Conservation (phyloP, 371 early-diverging fungal species). For the Sporodiniella umbellata region DNA sequence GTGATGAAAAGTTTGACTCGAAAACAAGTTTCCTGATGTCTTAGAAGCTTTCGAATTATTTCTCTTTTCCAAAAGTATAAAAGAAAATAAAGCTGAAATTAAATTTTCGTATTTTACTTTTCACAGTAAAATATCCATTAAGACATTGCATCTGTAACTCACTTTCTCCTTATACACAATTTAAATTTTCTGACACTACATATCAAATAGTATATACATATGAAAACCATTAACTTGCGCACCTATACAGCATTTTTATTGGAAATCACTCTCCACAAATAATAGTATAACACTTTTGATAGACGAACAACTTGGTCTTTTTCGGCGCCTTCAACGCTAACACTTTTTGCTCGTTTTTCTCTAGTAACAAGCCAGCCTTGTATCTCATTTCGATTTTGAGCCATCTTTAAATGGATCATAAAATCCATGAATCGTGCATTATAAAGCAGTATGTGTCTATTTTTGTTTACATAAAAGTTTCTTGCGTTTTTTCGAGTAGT, state of each 20-base stretch:
- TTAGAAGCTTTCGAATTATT: no score
- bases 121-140: no score
- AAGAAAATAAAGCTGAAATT: no score
- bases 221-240: no score
- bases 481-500: conserved; percentile 21
- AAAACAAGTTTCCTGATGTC: no score
- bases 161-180: no score
- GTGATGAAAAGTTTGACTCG: no score
- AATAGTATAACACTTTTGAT: conserved; percentile 27
- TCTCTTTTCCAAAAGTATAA: no score
- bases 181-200: no score
- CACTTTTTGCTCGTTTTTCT: conserved; percentile 14
- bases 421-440: conserved; percentile 42
- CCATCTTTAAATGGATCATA: conserved; percentile 31
- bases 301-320: conserved; percentile 31
- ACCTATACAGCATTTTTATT: conserved; percentile 5
- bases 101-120: no score
- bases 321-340: conserved; percentile 21
- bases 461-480: conserved; percentile 22
- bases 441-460: conserved; percentile 33
- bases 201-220: no score
- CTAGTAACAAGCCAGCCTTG: conserved; percentile 41
- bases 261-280: conserved; percentile 26
- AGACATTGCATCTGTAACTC: no score
- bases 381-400: conserved; percentile 7